Evolutionary conservation across 2,329 filamentous ascomycete genomes (phyloP), one percentile per base, ranked within the genome.

Genomic region (Xylaria sp.): DNA sequence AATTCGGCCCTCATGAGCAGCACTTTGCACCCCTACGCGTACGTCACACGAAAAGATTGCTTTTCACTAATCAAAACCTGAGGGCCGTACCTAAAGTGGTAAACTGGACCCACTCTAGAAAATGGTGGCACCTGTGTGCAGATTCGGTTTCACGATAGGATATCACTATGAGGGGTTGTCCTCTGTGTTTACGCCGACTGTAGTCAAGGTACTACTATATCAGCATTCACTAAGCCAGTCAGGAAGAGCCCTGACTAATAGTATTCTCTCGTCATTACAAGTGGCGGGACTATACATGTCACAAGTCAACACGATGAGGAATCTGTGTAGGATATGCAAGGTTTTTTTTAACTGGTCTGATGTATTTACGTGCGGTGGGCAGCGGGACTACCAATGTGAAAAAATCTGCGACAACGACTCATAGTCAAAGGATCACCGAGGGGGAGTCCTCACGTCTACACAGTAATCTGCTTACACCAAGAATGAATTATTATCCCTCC

Each of bases 401-500:
- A 65, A 54, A 50, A 58, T 65, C 63, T 63, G 50, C 50, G 58
- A 58, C 50, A 64, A 70, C 60, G 70, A 73, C 58, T 66, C 32
- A 63, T 54, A 70, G 60, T 65, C 44, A 65, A 71, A 69, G 69
- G 58, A 65, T 72, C 68, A 66, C 66, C 60, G n/a, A 63, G 50
- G 58, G 44, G 44, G 61, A 60, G 66, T 69, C 69, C 69, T 51
- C 37, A 53, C 57, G 65, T 70, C 70, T 70, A 68, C 65, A 74
- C 68, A 74, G 65, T 67, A 73, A 72, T 68, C 58, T 65, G 66
- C 72, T 72, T 75, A 72, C 72, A 72, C 74, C 72, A 75, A 66
- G 57, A 71, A 71, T 70, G 66, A 71, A 72, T 65, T 65, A 71
- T 64, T 65, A 60, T 61, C 67, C 65, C 63, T 64, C 60, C 37